Conservation (phyloP, 1,139 yeast species). For the Wickerhamomyces sp. region DNA sequence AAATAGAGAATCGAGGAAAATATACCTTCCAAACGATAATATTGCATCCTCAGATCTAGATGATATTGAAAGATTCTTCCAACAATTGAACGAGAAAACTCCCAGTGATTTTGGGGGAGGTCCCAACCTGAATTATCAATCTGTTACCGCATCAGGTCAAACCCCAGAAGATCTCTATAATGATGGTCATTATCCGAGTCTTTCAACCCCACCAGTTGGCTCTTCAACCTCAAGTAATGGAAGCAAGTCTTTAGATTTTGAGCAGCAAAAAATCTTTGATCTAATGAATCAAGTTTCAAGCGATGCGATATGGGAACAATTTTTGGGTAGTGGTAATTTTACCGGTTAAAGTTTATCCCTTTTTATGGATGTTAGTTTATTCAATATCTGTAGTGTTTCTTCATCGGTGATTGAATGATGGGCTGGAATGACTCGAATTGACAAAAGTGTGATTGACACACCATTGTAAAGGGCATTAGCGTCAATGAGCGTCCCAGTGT, state of each 20-base stretch:
- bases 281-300: constrained; percentile 23
- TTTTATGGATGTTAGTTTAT: constrained; percentile 7
- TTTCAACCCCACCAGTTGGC: constrained; percentile 15
- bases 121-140: neutral
- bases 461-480: constrained; percentile 18
- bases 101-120: constrained; percentile 8
- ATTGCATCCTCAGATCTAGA: constrained; percentile 12
- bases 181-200: constrained; percentile 10
- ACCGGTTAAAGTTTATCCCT: constrained; percentile 5
- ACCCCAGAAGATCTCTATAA: constrained; percentile 1
- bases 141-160: neutral
- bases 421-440: neutral
- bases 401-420: neutral
- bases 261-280: constrained; percentile 23
- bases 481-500: constrained; percentile 18
- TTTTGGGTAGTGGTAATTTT: constrained; percentile 13
- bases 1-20: constrained; percentile 6
- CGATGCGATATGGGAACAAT: constrained; percentile 23
- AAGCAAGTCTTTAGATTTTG: constrained; percentile 12
- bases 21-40: neutral
- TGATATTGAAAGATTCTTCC: constrained; percentile 23
- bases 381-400: constrained; percentile 2
- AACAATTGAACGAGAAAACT: constrained; percentile 18
- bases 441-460: constrained; percentile 4
- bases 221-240: neutral